Percentiles rank a stretch among this genome's conserved stretches.
Conservation (phyloP, 306 rosid genomes). For the Astragalus membranaceus region DNA sequence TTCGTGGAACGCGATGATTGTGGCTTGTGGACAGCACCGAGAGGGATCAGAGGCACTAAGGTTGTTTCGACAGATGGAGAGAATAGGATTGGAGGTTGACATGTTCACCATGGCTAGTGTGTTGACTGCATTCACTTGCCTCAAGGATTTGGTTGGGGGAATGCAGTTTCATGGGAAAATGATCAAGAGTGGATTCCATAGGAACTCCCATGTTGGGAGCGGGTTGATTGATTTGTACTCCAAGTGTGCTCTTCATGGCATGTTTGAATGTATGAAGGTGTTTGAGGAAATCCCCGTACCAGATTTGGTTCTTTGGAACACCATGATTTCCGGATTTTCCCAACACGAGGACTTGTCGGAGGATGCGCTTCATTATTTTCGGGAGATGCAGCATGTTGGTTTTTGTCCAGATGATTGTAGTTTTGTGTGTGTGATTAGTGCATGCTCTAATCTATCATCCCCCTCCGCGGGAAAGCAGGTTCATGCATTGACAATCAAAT, state of each 20-base stretch:
- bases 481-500: conserved; percentile 67
- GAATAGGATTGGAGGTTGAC: conserved; percentile 45
- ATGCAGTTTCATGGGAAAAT: conserved; percentile 71
- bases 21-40: conserved; percentile 64
- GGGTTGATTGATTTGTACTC: conserved; percentile 79
- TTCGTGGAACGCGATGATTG: conserved; percentile 76
- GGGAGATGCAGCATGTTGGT: conserved; percentile 54
- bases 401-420: conserved; percentile 70
- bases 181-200: conserved; percentile 71
- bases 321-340: conserved; percentile 83
- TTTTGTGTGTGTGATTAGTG: conserved; percentile 65
- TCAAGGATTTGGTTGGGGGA: conserved; percentile 64
- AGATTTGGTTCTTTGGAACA: conserved; percentile 84
- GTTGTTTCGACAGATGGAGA: conserved; percentile 62
- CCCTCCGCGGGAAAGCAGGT: conserved; percentile 72
- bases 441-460: conserved; percentile 70
- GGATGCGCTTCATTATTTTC: conserved; percentile 52
- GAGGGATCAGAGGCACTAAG: conserved; percentile 49
- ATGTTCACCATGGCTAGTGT: conserved; percentile 84
- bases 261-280: conserved; percentile 58
- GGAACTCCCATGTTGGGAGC: conserved; percentile 76
- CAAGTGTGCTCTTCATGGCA: conserved; percentile 59
- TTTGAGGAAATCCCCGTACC: conserved; percentile 60
- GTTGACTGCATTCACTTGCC: conserved; percentile 63
- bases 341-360: conserved; percentile 54